Conservation (phyloP, 2,329 filamentous ascomycete genomes). For the Pseudomassariella vexata region DNA sequence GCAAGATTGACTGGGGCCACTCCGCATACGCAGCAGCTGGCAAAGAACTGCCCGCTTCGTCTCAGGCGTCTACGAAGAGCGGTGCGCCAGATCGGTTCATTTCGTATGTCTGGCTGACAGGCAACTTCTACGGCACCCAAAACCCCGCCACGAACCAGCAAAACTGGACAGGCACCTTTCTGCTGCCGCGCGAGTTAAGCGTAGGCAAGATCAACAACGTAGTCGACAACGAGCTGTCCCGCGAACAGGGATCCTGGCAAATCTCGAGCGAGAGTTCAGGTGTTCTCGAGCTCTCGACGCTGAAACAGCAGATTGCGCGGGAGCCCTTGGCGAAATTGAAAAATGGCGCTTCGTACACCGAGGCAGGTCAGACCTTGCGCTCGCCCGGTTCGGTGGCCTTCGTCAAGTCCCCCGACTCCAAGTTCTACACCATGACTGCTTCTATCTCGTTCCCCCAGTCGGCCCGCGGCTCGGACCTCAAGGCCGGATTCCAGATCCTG, state of each 20-base stretch:
- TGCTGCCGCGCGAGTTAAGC: slow-evolving; percentile 35
- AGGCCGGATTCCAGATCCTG: slow-evolving; percentile 34
- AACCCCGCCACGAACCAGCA: slow-evolving; percentile 33
- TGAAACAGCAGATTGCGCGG: slow-evolving; percentile 31
- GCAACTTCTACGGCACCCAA: slow-evolving; percentile 32
- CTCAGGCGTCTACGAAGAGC: slow-evolving; percentile 28
- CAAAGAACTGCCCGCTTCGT: slow-evolving; percentile 30
- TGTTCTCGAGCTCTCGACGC: slow-evolving; percentile 27
- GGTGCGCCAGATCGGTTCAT: slow-evolving; percentile 35
- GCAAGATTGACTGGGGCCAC: slow-evolving; percentile 32
- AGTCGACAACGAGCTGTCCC: slow-evolving; percentile 31
- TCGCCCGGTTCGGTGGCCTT: slow-evolving; percentile 10
- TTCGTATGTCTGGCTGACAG: slow-evolving; percentile 35
- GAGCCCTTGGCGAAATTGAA: slow-evolving; percentile 27
- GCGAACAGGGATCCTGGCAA: slow-evolving; percentile 33
- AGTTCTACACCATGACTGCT: slow-evolving; percentile 32
- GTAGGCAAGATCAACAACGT: slow-evolving; percentile 32
- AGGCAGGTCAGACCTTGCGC: slow-evolving; percentile 15
- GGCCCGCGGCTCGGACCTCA: slow-evolving; percentile 26
- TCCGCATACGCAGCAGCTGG: slow-evolving; percentile 37
- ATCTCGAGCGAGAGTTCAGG: slow-evolving; percentile 23
- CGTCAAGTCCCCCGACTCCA: slow-evolving; percentile 18
- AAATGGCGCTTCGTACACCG: slow-evolving; percentile 15
- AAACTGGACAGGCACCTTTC: slow-evolving; percentile 36
- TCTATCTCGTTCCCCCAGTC: slow-evolving; percentile 28